Conservation (phyloP, 495 filamentous ascomycete species). For the Saxispiralis lemnorum region DNA sequence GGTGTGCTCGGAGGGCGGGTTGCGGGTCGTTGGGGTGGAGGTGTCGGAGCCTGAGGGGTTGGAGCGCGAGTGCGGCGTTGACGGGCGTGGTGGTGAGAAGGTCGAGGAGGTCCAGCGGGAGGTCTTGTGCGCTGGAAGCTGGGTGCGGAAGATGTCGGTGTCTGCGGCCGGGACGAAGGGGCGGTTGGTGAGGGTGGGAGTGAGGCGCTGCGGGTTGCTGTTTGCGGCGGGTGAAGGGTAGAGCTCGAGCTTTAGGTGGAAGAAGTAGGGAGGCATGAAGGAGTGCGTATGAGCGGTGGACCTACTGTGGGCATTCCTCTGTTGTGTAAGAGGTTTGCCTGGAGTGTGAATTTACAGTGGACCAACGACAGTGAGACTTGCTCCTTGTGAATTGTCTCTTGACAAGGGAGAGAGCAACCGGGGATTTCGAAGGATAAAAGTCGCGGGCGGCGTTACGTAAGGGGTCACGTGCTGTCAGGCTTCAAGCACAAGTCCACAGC, state of each 20-base stretch:
- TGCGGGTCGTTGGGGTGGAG: neutral
- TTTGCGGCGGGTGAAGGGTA: slow-evolving; percentile 32
- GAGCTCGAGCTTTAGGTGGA: slow-evolving; percentile 77
- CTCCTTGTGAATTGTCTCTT: too few relatives aligned
- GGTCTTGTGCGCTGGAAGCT: slow-evolving; percentile 26
- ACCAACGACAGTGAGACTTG: too few relatives aligned
- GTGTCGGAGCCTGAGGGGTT: slow-evolving; percentile 4
- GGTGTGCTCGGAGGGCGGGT: neutral
- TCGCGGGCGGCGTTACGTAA: too few relatives aligned
- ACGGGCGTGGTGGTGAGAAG: neutral
- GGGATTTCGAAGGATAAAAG: too few relatives aligned
- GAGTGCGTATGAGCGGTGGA: neutral
- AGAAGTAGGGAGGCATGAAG: slow-evolving; percentile 72
- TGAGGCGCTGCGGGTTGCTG: neutral
- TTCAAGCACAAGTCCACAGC: too few relatives aligned
- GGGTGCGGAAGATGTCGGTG: slow-evolving; percentile 31
- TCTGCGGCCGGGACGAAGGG: slow-evolving; percentile 26
- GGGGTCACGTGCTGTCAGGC: too few relatives aligned
- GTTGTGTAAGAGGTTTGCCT: too few relatives aligned
- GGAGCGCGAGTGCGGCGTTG: slow-evolving; percentile 4
- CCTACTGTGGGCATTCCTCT: slow-evolving; percentile 12
- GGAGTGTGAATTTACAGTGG: too few relatives aligned
- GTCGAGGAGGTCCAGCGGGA: slow-evolving; percentile 17
- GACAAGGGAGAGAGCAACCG: too few relatives aligned
- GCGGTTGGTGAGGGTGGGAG: slow-evolving; percentile 6